A percentile compares a stretch with the other conserved stretches of the same genome.
These are phyloP conservation scores for Colletotrichum sp. DNA, from an alignment of 2,329 filamentous ascomycete genomes.

Conservation along the genomic window DNA sequence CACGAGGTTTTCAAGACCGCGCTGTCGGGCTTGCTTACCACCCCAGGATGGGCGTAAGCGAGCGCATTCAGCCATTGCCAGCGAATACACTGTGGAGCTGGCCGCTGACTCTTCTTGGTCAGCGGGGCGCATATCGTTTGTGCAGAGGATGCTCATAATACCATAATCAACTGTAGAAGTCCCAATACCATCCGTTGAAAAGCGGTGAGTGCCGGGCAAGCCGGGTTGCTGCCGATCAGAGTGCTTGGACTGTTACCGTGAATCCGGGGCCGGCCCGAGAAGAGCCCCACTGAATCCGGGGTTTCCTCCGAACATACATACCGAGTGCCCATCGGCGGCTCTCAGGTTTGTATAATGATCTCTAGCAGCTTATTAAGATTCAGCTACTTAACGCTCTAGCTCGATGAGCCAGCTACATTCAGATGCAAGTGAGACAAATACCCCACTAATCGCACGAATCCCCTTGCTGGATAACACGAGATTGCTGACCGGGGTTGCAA, in stretches of 20 bases:
- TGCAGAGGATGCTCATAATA: background rate
- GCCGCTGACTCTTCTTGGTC: background rate
- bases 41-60: background rate
- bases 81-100: background rate
- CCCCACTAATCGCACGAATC: background rate
- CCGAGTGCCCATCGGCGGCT: background rate
- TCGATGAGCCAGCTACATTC: background rate
- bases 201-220: background rate
- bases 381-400: background rate
- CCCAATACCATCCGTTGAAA: background rate
- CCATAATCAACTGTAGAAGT: fast-evolving
- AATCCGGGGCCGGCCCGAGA: background rate
- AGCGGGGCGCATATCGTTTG: background rate
- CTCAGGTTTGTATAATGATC: background rate
- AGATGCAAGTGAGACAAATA: background rate
- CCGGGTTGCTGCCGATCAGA: background rate
- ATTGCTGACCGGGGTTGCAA: background rate
- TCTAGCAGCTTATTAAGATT: background rate
- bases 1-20: background rate
- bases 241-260: background rate
- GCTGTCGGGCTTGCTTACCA: background rate
- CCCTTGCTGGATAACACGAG: background rate
- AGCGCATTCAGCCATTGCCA: background rate
- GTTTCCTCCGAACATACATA: background rate
- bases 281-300: background rate